phyloP scores from a whole-genome alignment of 2,329 filamentous ascomycete species.

The Eutypa lata region DNA sequence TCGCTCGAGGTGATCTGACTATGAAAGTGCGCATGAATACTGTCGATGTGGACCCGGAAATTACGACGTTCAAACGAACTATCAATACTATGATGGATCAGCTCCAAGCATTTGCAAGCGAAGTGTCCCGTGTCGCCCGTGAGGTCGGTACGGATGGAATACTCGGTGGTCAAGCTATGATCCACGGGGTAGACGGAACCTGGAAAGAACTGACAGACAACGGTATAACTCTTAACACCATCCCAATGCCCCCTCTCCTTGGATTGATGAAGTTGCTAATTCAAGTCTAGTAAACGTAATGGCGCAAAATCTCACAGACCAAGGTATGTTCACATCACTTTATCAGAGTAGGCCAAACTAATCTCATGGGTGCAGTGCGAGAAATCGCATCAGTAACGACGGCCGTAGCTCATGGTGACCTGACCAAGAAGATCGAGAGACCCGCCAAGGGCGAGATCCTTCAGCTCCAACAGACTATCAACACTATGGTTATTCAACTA shows the following conservation, averaged over 20 bases:
- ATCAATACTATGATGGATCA: slow-evolving; percentile 99
- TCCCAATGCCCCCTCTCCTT: background rate
- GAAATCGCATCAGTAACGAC: slow-evolving; percentile 84
- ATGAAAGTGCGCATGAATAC: slow-evolving; percentile 96
- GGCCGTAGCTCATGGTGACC: slow-evolving; percentile 76
- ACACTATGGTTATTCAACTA: slow-evolving; percentile 85
- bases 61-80: slow-evolving; percentile 94
- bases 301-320: slow-evolving; percentile 78
- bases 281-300: slow-evolving; percentile 67
- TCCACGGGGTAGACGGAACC: slow-evolving; percentile 90
- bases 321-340: slow-evolving; percentile 44
- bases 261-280: slow-evolving; percentile 22
- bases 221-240: slow-evolving; percentile 39
- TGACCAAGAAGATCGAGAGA: slow-evolving; percentile 81
- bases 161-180: slow-evolving; percentile 88
- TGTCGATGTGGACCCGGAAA: slow-evolving; percentile 96
- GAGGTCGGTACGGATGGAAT: slow-evolving; percentile 96
- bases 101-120: slow-evolving; percentile 91
- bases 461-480: slow-evolving; percentile 81
- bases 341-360: background rate
- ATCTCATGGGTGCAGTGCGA: slow-evolving; percentile 54
- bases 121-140: slow-evolving; percentile 89
- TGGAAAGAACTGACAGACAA: slow-evolving; percentile 97
- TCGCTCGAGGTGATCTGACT: slow-evolving; percentile 90
- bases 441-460: slow-evolving; percentile 79